Evolutionary conservation across 1,284 basidiomycete genomes (phyloP).

Genomic region (Termitomyces sp.): DNA sequence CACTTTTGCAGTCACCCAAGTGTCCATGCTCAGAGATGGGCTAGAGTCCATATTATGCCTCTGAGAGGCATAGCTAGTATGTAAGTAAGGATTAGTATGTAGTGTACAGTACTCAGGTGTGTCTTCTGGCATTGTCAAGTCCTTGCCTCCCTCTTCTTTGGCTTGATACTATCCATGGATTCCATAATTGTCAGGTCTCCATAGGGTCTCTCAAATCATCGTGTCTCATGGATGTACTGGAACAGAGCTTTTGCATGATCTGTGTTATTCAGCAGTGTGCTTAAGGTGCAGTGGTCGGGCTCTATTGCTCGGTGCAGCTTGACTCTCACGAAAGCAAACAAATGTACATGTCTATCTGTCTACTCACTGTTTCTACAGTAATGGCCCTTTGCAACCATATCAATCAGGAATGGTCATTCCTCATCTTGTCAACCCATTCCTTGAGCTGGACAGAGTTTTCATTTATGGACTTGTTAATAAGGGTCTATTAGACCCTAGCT

Average conservation of each 20-base stretch:
- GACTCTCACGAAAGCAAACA: neutral
- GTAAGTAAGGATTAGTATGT: neutral
- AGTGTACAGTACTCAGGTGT: no score
- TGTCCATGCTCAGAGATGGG: neutral
- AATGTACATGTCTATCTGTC: no score
- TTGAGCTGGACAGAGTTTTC: no score
- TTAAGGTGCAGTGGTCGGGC: neutral
- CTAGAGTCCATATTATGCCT: neutral
- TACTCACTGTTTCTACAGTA: no score
- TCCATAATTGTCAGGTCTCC: neutral
- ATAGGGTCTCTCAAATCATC: neutral
- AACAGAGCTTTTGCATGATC: neutral
- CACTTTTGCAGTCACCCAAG: no score
- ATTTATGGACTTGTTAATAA: no score
- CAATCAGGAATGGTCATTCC: no score
- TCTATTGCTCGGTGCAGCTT: neutral
- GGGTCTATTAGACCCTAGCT: no score
- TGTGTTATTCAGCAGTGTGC: neutral
- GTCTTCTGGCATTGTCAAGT: no score
- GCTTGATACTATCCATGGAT: neutral
- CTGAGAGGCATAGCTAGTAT: neutral
- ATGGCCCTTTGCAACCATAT: no score
- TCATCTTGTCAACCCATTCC: no score
- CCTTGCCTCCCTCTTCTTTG: neutral
- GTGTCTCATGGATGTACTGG: neutral